These are phyloP conservation scores for Jackrogersella multiformis DNA, from an alignment of 495 filamentous ascomycete species.

Conservation along the genomic window DNA sequence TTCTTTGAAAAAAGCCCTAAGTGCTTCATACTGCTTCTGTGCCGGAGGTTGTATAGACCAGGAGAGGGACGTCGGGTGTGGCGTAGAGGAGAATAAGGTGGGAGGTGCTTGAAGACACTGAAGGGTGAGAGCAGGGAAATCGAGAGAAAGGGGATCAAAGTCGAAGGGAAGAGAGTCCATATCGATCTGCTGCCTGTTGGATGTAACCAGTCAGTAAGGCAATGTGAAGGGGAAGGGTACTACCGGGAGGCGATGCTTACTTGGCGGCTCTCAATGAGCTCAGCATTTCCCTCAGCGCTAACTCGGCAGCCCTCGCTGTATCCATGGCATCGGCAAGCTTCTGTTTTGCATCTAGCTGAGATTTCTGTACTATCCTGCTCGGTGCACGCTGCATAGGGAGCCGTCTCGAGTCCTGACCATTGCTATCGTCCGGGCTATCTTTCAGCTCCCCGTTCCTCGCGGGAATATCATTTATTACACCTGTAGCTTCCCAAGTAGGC, in stretches of 20 bases:
- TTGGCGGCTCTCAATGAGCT: conserved; percentile 82
- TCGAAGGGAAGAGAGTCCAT: conserved; percentile 70
- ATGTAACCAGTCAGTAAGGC: conserved; percentile 24
- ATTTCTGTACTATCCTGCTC: conserved; percentile 60
- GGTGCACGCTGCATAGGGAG: conserved; percentile 53
- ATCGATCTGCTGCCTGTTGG: conserved; percentile 57
- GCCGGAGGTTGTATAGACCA: conserved; percentile 80
- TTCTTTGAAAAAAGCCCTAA: conserved; percentile 70
- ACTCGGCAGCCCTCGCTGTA: conserved; percentile 78
- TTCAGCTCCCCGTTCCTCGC: conserved; percentile 48
- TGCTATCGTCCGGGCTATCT: conserved; percentile 47
- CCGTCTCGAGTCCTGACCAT: conserved; percentile 34
- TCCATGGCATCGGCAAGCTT: conserved; percentile 70
- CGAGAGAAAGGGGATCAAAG: conserved; percentile 81
- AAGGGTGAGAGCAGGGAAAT: conserved; percentile 82
- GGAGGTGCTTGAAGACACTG: conserved; percentile 81
- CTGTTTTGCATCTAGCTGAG: conserved; percentile 66
- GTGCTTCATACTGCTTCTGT: conserved; percentile 71
- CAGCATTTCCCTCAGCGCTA: conserved; percentile 82
- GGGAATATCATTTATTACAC: conserved; percentile 81
- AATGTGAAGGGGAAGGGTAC: background rate
- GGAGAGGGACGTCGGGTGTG: conserved; percentile 72
- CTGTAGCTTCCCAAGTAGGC: conserved; percentile 74
- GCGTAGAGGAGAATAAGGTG: conserved; percentile 74
- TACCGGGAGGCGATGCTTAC: conserved; percentile 57